Conservation (phyloP, 1,284 basidiomycete species). For the Trametes sp. region DNA sequence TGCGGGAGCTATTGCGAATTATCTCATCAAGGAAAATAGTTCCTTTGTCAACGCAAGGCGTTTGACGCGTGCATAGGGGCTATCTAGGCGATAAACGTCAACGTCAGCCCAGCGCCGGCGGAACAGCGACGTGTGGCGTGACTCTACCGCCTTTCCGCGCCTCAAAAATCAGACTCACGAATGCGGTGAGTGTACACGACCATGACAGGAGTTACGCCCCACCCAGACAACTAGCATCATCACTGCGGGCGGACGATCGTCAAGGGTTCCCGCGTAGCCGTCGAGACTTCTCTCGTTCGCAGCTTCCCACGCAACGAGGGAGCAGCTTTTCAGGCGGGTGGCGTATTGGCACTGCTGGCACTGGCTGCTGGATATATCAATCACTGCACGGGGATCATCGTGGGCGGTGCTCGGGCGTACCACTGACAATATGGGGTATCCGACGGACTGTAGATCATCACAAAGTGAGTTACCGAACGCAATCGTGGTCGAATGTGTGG, state of each 20-base stretch:
- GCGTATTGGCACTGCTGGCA: background rate
- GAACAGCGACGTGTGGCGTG: background rate
- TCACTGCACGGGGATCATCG: background rate
- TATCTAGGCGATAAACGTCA: background rate
- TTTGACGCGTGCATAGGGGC: constrained; percentile 10
- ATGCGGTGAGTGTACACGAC: background rate
- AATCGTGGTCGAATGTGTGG: background rate
- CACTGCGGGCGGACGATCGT: background rate
- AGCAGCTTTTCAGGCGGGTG: background rate
- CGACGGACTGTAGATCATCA: background rate
- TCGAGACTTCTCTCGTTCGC: background rate
- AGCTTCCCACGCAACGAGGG: background rate
- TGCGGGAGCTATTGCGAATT: constrained; percentile 11
- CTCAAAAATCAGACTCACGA: background rate
- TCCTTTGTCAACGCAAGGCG: constrained; percentile 2
- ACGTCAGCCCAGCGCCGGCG: background rate
- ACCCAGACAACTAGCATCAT: constrained; percentile 1
- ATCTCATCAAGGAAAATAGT: constrained; percentile 4
- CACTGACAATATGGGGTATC: background rate
- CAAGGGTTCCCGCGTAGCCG: background rate
- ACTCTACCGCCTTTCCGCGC: background rate
- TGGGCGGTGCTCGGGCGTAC: background rate
- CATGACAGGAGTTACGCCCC: background rate
- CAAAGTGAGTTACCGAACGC: background rate
- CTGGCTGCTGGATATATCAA: background rate